Base-by-base conservation (phyloP, 768 basidiomycete genomes). In the Crucibulum laeve region DNA sequence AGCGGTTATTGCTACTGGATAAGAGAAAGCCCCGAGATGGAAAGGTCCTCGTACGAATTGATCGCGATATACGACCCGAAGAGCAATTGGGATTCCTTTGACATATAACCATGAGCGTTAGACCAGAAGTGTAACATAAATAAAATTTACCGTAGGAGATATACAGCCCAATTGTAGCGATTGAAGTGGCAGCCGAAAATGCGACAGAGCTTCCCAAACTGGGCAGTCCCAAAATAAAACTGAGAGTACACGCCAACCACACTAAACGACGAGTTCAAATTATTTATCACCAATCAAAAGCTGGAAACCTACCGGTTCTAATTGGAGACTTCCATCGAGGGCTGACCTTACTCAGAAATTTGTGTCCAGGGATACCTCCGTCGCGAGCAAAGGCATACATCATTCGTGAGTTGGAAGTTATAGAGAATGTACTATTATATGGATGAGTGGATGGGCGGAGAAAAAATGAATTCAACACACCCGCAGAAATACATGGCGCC, bases 301-400 rank as follows among this genome's bases (percentile, higher is more conserved):
- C 19, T 22, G 3, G 28, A 15, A 37, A 3, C 54, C 30, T 46
- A 84, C 84, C 82, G 22, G 87, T 83, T 8, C 85, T 73, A 42
- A 84, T 72, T 2, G 87, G 87, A 3, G 79, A 82, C 54, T 71
- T 76, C 66, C 73, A 76, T 39, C 68, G 69, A 8, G 60, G 43
- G 59, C 77, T 76, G 25, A 87, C 85, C 49, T 79, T 73, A 51
- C 76, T 74, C 61, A 87, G 81, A 61, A 81, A 86, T 25, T 56
- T 70, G 48, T 79, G 79, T 10, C 80, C 83, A 0, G 87, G 85
- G 19, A 87, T 71, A 8, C 76, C 85, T 0, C 84, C 81, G 57
- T 91, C 87, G 26, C 87, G 75, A 3, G 84, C 73, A 53, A 88
- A 89, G 0, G 86, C 82, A 56, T 80, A 91, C 82, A 85, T 86